Evolutionary conservation across 352 stramenopile species (phyloP).

Genomic region (Pythium aristosporum): DNA sequence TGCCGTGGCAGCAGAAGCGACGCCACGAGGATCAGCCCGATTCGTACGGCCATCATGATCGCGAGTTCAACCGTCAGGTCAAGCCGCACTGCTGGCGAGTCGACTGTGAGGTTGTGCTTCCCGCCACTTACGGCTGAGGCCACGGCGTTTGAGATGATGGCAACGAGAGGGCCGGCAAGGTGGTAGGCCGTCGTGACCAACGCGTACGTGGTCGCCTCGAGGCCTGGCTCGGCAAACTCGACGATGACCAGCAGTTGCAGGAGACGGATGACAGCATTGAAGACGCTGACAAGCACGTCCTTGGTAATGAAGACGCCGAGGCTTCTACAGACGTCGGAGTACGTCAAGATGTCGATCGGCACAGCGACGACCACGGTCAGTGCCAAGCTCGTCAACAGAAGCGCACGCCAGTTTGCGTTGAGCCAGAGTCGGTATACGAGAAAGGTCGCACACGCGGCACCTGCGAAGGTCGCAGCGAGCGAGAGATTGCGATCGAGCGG

Average conservation of each 20-base stretch:
- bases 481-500: constrained; percentile 9
- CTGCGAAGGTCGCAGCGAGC: background rate
- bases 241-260: constrained; percentile 18
- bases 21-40: constrained; percentile 15
- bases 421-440: constrained; percentile 9
- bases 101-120: background rate
- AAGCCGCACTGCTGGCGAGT: constrained; percentile 1
- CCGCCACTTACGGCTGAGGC: background rate
- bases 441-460: background rate
- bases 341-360: constrained; percentile 14
- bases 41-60: constrained; percentile 6
- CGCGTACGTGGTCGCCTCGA: constrained; percentile 26
- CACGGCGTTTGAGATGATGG: constrained; percentile 9
- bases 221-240: constrained; percentile 22
- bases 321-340: constrained; percentile 17
- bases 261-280: constrained; percentile 6
- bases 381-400: constrained; percentile 5
- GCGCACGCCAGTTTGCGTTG: constrained; percentile 25
- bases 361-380: constrained; percentile 11
- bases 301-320: constrained; percentile 15
- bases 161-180: constrained; percentile 12
- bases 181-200: constrained; percentile 24
- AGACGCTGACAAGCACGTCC: constrained; percentile 7
- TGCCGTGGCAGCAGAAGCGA: constrained; percentile 22
- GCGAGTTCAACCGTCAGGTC: constrained; percentile 12